A percentile compares a stretch with the other conserved stretches of the same genome.
Conservation (phyloP, 768 basidiomycete genomes). For the Brasilioporus rufonigricans region DNA sequence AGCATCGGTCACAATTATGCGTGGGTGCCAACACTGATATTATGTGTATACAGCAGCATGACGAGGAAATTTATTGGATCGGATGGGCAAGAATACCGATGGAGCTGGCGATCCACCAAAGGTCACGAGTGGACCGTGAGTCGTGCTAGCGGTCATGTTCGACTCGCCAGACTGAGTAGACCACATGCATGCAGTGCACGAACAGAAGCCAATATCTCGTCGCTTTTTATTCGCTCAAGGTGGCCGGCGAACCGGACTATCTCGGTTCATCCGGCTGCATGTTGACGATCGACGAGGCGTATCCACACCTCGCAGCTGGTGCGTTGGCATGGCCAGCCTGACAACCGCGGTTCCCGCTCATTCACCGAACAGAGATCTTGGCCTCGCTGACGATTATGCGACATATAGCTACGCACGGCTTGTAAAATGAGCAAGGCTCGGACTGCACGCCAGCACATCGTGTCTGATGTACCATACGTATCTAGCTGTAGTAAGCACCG, state of each 20-base stretch:
- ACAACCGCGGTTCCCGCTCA: slow-evolving; percentile 12
- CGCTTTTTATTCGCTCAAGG: slow-evolving; percentile 59
- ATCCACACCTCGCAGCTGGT: slow-evolving; percentile 56
- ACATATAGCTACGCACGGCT: slow-evolving; percentile 49
- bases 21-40: slow-evolving; percentile 2
- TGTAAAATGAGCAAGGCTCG: slow-evolving; percentile 26
- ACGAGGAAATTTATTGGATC: slow-evolving; percentile 55
- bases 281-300: slow-evolving; percentile 62
- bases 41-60: slow-evolving; percentile 35
- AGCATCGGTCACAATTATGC: slow-evolving; percentile 11
- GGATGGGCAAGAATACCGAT: slow-evolving; percentile 60
- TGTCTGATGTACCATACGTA: slow-evolving; percentile 9
- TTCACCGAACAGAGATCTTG: slow-evolving; percentile 47
- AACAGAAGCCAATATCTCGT: slow-evolving; percentile 50
- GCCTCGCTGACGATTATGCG: slow-evolving; percentile 64
- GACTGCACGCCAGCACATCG: neutral
- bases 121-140: slow-evolving; percentile 68
- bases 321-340: slow-evolving; percentile 18
- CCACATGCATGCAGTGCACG: slow-evolving; percentile 44
- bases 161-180: neutral
- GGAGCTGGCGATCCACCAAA: slow-evolving; percentile 47
- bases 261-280: slow-evolving; percentile 55
- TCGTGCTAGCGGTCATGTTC: slow-evolving; percentile 1
- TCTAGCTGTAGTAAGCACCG: slow-evolving; percentile 6
- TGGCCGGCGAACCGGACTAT: slow-evolving; percentile 54